Evolutionary conservation across 257 asterid species (phyloP).

Genomic region (Galeopsis tetrahit): DNA sequence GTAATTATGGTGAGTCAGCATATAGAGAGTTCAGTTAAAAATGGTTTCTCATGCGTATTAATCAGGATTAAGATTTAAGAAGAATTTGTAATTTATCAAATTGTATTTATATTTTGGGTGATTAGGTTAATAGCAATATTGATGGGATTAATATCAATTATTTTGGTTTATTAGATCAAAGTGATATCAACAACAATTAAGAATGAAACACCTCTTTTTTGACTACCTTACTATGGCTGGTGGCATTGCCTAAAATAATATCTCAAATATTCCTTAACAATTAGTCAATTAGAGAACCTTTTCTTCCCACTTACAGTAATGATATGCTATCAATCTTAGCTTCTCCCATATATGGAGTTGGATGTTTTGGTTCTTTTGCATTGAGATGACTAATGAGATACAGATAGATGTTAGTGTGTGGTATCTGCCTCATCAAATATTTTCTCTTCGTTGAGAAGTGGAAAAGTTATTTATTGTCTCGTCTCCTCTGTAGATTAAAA

Average conservation of each 20-base stretch:
- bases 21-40: constrained; percentile 5
- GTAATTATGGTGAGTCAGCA: not conserved
- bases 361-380: constrained; percentile 13
- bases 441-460: constrained; percentile 18
- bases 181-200: constrained; percentile 9
- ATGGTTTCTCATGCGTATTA: not conserved
- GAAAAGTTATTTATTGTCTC: constrained; percentile 23
- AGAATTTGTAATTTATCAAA: not conserved
- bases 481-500: constrained; percentile 64
- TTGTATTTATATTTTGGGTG: constrained; percentile 11
- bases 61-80: not conserved
- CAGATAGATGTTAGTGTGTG: constrained; percentile 18
- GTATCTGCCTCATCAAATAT: constrained; percentile 26
- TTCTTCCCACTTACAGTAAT: not conserved
- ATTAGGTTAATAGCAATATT: not conserved
- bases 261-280: not conserved
- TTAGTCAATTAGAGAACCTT: not conserved
- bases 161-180: constrained; percentile 15
- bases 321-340: constrained; percentile 11
- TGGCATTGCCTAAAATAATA: not conserved
- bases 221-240: constrained; percentile 18
- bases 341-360: constrained; percentile 12
- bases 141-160: not conserved
- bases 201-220: not conserved
- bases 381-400: constrained; percentile 1